A percentile compares a stretch with the other conserved stretches of the same genome.
These are phyloP conservation scores for Fusarium floridanum DNA, from an alignment of 2,329 filamentous ascomycete genomes.

Conservation along the genomic window DNA sequence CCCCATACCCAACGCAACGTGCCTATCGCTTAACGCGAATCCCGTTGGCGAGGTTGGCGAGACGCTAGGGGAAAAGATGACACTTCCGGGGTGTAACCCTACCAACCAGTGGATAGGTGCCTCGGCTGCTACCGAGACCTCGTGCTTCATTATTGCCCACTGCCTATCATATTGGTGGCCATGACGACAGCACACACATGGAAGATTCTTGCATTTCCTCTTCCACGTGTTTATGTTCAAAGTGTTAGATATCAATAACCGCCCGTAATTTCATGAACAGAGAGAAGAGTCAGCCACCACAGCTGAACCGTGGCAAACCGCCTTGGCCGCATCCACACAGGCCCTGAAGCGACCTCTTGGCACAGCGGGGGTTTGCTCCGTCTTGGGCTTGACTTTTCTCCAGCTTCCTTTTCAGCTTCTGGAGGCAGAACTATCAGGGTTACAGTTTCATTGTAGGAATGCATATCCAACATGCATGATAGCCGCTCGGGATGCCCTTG, in stretches of 20 bases:
- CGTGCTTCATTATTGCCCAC: background rate
- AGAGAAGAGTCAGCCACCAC: background rate
- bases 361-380: constrained; percentile 6
- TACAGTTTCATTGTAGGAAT: background rate
- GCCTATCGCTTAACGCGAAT: constrained; percentile 6
- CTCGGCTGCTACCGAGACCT: background rate
- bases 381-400: background rate
- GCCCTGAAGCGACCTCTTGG: constrained; percentile 16
- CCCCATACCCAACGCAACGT: constrained; percentile 3
- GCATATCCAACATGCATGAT: background rate
- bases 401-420: constrained; percentile 26
- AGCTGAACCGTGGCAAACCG: background rate
- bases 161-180: constrained; percentile 7
- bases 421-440: constrained; percentile 4
- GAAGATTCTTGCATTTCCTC: background rate
- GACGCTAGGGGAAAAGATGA: constrained; percentile 5
- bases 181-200: background rate
- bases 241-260: background rate
- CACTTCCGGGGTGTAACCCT: background rate
- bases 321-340: background rate
- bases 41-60: constrained; percentile 21
- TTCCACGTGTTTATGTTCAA: constrained; percentile 2
- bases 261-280: background rate
- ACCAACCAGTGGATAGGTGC: background rate
- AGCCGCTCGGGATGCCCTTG: background rate